These are phyloP conservation scores for Allium cepa DNA, from an alignment of 106 monocot species.

Conservation along the genomic window DNA sequence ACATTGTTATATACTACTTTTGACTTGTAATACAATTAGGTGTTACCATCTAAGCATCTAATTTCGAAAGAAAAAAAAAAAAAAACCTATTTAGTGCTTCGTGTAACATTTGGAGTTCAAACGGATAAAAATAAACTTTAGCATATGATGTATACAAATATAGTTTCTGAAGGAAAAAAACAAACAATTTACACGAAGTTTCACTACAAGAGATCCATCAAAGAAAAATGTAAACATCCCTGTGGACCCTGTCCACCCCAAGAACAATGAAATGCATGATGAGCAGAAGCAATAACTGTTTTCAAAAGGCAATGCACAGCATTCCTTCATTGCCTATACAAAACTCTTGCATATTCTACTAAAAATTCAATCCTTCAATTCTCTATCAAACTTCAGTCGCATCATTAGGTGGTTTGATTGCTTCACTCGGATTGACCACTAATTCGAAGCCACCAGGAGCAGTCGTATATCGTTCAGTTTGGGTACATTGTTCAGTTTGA, in stretches of 20 bases:
- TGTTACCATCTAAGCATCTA: no score
- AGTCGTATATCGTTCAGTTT: neutral
- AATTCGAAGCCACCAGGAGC: neutral
- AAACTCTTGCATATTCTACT: neutral
- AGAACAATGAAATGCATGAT: neutral
- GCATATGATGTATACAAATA: no score
- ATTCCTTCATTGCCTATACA: conserved; percentile 4
- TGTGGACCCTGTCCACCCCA: neutral
- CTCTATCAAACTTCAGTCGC: conserved; percentile 14
- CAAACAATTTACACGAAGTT: no score
- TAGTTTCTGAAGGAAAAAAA: no score
- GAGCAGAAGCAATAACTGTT: neutral
- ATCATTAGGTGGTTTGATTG: conserved; percentile 9
- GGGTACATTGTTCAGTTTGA: neutral
- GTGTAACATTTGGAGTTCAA: no score
- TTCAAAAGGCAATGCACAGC: neutral
- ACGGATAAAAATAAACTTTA: no score
- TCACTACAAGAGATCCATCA: no score
- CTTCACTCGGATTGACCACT: neutral
- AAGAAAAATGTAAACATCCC: no score
- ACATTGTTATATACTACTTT: no score
- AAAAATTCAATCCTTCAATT: neutral
- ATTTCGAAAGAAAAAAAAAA: no score
- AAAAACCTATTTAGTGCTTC: no score
- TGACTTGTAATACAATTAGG: no score